These are phyloP conservation scores for Blastobotrys mokoenaii DNA, from an alignment of 805 yeast genomes.

Conservation along the genomic window DNA sequence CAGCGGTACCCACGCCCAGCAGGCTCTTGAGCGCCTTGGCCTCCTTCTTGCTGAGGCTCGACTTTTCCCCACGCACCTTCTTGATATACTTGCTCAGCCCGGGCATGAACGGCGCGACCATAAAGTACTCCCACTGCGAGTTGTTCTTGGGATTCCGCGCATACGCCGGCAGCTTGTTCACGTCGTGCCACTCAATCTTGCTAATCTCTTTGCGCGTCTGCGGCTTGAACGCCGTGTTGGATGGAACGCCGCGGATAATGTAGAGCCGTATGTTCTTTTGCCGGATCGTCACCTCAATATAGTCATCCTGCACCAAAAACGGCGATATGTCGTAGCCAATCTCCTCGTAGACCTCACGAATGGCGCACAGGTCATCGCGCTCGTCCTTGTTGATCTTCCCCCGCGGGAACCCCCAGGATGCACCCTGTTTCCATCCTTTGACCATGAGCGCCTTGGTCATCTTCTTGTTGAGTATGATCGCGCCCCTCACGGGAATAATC, in stretches of 20 bases:
- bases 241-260: constrained; percentile 70
- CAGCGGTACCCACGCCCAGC: constrained; percentile 21
- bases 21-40: constrained; percentile 24
- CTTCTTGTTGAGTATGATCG: constrained; percentile 69
- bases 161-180: constrained; percentile 26
- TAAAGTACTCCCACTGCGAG: constrained; percentile 20
- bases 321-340: constrained; percentile 80
- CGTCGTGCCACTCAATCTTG: constrained; percentile 61
- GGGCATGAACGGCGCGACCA: constrained; percentile 32
- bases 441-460: constrained; percentile 69
- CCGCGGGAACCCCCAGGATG: constrained; percentile 92
- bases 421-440: constrained; percentile 66
- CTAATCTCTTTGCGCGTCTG: constrained; percentile 82
- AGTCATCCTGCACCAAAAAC: constrained; percentile 59
- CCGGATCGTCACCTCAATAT: constrained; percentile 66
- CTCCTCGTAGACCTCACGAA: constrained; percentile 88
- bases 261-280: constrained; percentile 85
- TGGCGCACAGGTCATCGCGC: constrained; percentile 77
- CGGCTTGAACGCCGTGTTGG: constrained; percentile 66
- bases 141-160: constrained; percentile 10
- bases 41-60: constrained; percentile 21
- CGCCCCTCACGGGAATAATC: constrained; percentile 93
- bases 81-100: constrained; percentile 27
- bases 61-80: constrained; percentile 23
- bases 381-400: constrained; percentile 96